Evolutionary conservation across 495 filamentous ascomycete genomes (phyloP), one percentile per base, ranked within the genome.

Genomic region (Talaromyces adpressus): DNA sequence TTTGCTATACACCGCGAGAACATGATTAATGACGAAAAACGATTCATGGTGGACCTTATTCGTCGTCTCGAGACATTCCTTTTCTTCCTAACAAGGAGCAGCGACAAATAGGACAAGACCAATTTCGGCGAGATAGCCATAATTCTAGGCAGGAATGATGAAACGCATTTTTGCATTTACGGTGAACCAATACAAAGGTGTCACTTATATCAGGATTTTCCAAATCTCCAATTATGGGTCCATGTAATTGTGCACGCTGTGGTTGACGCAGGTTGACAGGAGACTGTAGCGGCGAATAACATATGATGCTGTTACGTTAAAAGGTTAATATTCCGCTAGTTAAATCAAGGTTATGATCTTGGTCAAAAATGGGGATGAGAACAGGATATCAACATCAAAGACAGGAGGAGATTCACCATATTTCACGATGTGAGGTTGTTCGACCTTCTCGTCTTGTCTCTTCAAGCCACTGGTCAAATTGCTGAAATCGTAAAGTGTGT

Each of bases 41-140:
- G 4, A 27, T 4, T 27, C 25, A 27, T 27, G 25, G 25, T 27
- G 25, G 25, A 27, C 25, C 25, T 27, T 27, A 27, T 27, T 4
- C 25, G 25, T 27, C 25, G 25, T 27, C 25, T 4, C 25, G 25
- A 27, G 25, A 27, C 25, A 27, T 27, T 27, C 25, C 25, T 57
- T 57, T 57, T 30, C 54, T 57, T 57, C 54, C 54, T 14, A 57
- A 57, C 54, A 57, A 57, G 54, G 54, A 30, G 54, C 23, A 29
- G 54, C 54, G 54, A 57, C 54, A 57, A 57, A 57, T 57, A 57
- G 54, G 54, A 32, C 54, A 57, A 32, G 54, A 57, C 22, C 23
- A 57, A 27, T 57, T 30, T 30, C 23, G 1, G 23, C 54, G 54
- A 57, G 54, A 57, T 18, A 57, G 54, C 54, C 54, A 57, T 57